Conservation (phyloP, 169 alveolate genomes). For the Plasmodium falciparum region DNA sequence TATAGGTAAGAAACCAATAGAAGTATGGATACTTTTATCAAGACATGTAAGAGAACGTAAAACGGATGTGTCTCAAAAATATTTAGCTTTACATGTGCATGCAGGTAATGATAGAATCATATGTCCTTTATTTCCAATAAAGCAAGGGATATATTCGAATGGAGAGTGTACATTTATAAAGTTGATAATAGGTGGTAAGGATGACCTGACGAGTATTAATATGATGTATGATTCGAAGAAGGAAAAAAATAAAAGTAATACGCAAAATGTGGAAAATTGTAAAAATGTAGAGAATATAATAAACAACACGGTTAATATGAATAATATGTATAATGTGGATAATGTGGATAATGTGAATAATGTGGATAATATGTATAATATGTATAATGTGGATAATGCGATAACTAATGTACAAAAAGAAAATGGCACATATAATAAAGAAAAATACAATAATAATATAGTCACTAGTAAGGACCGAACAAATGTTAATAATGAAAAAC, state of each 20-base stretch:
- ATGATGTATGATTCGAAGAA: neutral
- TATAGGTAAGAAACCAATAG: conserved; percentile 78
- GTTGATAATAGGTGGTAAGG: conserved; percentile 75
- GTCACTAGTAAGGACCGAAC: too few relatives aligned
- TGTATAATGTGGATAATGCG: neutral
- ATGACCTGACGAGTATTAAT: neutral
- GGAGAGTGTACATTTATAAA: conserved; percentile 88
- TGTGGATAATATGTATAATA: too few relatives aligned
- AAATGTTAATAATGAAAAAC: neutral
- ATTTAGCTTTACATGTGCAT: conserved; percentile 86
- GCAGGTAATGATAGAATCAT: conserved; percentile 79
- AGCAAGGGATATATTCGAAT: conserved; percentile 88
- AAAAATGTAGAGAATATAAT: neutral
- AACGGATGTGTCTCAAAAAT: conserved; percentile 79
- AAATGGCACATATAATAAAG: too few relatives aligned
- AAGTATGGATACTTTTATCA: conserved; percentile 84
- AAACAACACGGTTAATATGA: neutral
- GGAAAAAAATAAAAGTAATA: neutral
- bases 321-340: conserved; percentile 2
- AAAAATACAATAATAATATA: too few relatives aligned
- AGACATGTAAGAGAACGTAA: conserved; percentile 82
- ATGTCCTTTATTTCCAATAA: conserved; percentile 86
- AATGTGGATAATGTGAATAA: neutral
- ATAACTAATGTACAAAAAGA: too few relatives aligned
- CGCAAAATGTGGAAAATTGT: neutral